Evolutionary conservation across 2,329 filamentous ascomycete genomes (phyloP).

Genomic region (Triangularia setosa): DNA sequence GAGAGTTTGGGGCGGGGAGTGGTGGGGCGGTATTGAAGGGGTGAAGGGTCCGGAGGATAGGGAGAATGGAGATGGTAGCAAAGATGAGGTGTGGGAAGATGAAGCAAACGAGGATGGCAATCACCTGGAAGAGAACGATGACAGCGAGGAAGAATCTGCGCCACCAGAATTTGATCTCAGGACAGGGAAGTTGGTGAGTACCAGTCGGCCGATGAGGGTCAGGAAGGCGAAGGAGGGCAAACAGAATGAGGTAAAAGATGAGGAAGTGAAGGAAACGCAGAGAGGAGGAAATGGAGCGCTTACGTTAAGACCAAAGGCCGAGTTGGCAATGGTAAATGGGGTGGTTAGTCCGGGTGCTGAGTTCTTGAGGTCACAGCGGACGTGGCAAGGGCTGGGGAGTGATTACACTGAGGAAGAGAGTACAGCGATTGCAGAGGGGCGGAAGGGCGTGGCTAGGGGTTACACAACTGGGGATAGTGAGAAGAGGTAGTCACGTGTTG

Average conservation of each 20-base stretch:
- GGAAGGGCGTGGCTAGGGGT: conserved; percentile 81
- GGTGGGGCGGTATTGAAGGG: conserved; percentile 81
- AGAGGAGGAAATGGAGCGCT: conserved; percentile 44
- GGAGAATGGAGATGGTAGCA: conserved; percentile 16
- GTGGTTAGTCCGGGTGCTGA: conserved; percentile 89
- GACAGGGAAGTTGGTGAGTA: conserved; percentile 77
- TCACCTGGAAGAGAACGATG: conserved; percentile 46
- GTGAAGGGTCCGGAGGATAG: conserved; percentile 45
- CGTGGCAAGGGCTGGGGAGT: conserved; percentile 87
- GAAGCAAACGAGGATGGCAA: too few species aligned
- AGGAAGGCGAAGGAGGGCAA: conserved; percentile 32
- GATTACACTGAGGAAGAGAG: conserved; percentile 64
- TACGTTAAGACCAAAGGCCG: conserved; percentile 53
- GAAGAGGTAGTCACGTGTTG: conserved; percentile 16
- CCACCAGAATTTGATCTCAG: conserved; percentile 89
- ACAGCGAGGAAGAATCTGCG: conserved; percentile 65
- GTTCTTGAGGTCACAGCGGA: conserved; percentile 74
- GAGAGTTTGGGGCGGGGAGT: conserved; percentile 80
- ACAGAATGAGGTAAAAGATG: conserved; percentile 11
- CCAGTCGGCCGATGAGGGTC: conserved; percentile 68
- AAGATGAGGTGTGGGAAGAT: conserved; percentile 24
- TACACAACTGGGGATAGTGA: conserved; percentile 63
- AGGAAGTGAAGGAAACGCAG: not conserved
- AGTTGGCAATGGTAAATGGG: conserved; percentile 77
- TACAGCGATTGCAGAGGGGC: conserved; percentile 75